Percentiles rank a stretch among this genome's conserved stretches.
phyloP scores from a whole-genome alignment of 768 basidiomycete genomes.

The Hericium alpestre region DNA sequence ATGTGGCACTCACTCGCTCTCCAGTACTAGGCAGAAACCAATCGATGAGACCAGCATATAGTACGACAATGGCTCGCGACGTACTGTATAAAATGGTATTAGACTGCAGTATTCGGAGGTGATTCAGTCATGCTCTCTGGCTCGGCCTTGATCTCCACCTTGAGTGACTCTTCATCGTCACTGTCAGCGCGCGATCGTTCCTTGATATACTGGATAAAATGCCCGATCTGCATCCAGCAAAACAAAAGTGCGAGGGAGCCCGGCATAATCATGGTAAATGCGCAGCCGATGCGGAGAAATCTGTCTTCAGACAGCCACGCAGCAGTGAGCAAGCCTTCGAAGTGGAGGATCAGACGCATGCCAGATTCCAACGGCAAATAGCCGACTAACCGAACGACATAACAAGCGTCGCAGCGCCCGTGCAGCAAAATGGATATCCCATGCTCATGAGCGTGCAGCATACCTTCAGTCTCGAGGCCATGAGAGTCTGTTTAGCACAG shows the following conservation, averaged over 20 bases:
- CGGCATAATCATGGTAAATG: background rate
- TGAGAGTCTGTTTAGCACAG: background rate
- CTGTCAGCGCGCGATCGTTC: background rate
- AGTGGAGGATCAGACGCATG: background rate
- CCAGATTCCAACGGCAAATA: background rate
- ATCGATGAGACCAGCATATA: too few relatives aligned
- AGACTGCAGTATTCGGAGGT: background rate
- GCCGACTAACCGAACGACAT: background rate
- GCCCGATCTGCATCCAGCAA: background rate
- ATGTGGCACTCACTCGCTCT: background rate
- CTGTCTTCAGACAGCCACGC: background rate
- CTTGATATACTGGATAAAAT: too few relatives aligned
- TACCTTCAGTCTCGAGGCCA: background rate
- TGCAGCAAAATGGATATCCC: background rate
- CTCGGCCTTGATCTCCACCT: background rate
- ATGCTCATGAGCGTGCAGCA: background rate
- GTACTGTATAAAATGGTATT: background rate
- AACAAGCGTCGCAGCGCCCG: background rate
- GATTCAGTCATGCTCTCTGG: background rate
- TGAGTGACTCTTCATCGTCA: background rate
- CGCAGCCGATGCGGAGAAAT: background rate
- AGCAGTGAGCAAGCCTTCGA: background rate
- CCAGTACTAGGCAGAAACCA: background rate
- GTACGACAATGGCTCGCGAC: background rate
- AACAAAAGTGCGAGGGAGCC: background rate